Conservation (phyloP, 2,329 filamentous ascomycete species). For the Arthroderma sp. region DNA sequence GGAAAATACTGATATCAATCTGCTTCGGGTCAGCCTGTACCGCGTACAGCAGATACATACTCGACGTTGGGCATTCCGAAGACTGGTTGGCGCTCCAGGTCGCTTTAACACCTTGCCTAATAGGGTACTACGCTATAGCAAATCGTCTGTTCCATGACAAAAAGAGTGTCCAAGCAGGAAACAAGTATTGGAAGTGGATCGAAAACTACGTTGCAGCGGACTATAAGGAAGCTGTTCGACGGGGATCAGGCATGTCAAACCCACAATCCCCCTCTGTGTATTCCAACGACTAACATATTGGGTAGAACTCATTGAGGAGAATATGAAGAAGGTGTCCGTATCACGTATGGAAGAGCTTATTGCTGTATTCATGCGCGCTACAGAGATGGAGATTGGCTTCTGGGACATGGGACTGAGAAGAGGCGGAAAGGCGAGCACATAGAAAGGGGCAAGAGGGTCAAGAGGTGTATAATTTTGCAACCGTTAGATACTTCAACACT, state of each 20-base stretch:
- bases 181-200: slow-evolving; percentile 82
- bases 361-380: slow-evolving; percentile 75
- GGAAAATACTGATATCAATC: not conserved
- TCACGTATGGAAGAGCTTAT: slow-evolving; percentile 68
- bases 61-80: slow-evolving; percentile 76
- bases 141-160: slow-evolving; percentile 52
- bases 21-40: slow-evolving; percentile 46
- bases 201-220: slow-evolving; percentile 74
- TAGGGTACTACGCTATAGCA: slow-evolving; percentile 79
- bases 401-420: slow-evolving; percentile 53
- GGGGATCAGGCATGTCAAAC: slow-evolving; percentile 50
- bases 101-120: slow-evolving; percentile 69
- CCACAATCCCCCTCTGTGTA: not conserved
- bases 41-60: slow-evolving; percentile 72
- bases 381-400: slow-evolving; percentile 62
- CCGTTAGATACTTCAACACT: too few species aligned
- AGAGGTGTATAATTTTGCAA: too few species aligned
- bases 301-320: slow-evolving; percentile 59
- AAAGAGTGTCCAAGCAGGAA: slow-evolving; percentile 48
- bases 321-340: slow-evolving; percentile 60
- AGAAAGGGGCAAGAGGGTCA: too few species aligned
- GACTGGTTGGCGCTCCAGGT: slow-evolving; percentile 82
- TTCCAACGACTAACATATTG: slow-evolving; percentile 6
- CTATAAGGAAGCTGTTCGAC: slow-evolving; percentile 57
- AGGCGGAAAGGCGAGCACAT: not conserved